A percentile compares a stretch with the other conserved stretches of the same genome.
Evolutionary conservation across 345 rosid genomes (phyloP).

Genomic region (Nasturtium officinale): DNA sequence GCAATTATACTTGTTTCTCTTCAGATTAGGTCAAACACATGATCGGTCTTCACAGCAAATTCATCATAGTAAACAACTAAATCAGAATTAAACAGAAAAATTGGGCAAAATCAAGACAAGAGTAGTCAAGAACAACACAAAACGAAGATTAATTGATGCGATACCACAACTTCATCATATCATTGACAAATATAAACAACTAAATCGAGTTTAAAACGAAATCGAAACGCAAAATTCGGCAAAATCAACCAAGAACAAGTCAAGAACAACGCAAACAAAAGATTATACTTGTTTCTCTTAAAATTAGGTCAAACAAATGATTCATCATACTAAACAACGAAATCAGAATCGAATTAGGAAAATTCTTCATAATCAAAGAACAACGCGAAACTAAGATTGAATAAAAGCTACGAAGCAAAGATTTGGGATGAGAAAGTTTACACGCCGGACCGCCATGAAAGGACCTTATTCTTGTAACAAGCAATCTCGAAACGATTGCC

Average conservation of each 20-base stretch:
- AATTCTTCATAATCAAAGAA: not conserved
- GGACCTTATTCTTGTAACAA: conserved; percentile 97
- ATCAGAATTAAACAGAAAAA: too few relatives aligned
- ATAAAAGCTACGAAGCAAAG: not conserved
- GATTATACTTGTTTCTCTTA: not conserved
- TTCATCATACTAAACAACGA: not conserved
- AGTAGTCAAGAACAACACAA: not conserved
- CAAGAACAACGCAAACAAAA: not conserved
- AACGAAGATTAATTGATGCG: not conserved
- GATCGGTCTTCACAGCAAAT: too few relatives aligned
- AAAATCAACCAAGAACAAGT: not conserved
- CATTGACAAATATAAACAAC: not conserved
- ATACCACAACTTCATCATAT: not conserved
- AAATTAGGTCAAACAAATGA: not conserved
- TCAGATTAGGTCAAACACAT: too few relatives aligned
- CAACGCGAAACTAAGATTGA: not conserved
- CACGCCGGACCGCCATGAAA: conserved; percentile 98
- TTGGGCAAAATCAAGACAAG: too few relatives aligned
- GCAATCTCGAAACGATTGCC: conserved; percentile 96
- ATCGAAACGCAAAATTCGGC: not conserved
- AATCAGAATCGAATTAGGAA: not conserved
- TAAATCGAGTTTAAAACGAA: not conserved
- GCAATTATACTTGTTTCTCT: too few relatives aligned
- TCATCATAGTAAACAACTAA: too few relatives aligned
- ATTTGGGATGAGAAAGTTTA: conserved; percentile 42